Conservation (phyloP, 1,284 basidiomycete genomes). For the Acaromyces ingoldii region DNA sequence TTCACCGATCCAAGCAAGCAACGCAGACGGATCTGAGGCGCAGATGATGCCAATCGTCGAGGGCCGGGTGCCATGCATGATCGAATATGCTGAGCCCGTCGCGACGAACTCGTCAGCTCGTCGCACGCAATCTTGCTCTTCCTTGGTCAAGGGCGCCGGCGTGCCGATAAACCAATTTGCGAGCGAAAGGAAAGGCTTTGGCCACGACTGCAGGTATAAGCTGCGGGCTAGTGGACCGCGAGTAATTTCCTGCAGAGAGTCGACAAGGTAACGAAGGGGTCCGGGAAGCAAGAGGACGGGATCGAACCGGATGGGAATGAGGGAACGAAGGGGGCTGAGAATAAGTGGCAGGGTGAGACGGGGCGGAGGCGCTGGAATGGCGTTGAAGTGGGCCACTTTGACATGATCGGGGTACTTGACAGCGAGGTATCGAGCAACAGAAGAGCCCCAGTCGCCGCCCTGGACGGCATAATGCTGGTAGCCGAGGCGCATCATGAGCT, state of each 20-base stretch:
- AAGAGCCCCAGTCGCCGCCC: constrained; percentile 35
- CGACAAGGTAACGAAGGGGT: too few relatives aligned
- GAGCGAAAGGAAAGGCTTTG: too few relatives aligned
- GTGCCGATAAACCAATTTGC: constrained; percentile 8
- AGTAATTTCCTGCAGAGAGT: neutral
- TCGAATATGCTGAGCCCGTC: constrained; percentile 34
- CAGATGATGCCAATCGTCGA: constrained; percentile 52
- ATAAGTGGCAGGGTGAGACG: constrained; percentile 19
- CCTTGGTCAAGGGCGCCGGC: constrained; percentile 24
- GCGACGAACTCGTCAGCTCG: constrained; percentile 27
- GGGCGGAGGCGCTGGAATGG: constrained; percentile 24
- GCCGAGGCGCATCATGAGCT: constrained; percentile 33
- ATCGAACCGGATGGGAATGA: constrained; percentile 1
- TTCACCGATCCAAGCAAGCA: constrained; percentile 54
- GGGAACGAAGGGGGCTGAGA: constrained; percentile 1
- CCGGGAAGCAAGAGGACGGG: too few relatives aligned
- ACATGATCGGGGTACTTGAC: constrained; percentile 18
- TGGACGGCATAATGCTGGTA: constrained; percentile 33
- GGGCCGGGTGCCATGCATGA: constrained; percentile 50
- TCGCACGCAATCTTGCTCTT: constrained; percentile 24
- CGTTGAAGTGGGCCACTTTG: constrained; percentile 33
- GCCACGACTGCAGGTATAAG: neutral
- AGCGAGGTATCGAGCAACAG: constrained; percentile 22
- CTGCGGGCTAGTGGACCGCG: too few relatives aligned
- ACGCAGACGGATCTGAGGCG: constrained; percentile 50